A percentile compares a stretch with the other conserved stretches of the same genome.
Conservation (phyloP, 2,329 filamentous ascomycete species). For the Phymatotrichopsis omnivora region DNA sequence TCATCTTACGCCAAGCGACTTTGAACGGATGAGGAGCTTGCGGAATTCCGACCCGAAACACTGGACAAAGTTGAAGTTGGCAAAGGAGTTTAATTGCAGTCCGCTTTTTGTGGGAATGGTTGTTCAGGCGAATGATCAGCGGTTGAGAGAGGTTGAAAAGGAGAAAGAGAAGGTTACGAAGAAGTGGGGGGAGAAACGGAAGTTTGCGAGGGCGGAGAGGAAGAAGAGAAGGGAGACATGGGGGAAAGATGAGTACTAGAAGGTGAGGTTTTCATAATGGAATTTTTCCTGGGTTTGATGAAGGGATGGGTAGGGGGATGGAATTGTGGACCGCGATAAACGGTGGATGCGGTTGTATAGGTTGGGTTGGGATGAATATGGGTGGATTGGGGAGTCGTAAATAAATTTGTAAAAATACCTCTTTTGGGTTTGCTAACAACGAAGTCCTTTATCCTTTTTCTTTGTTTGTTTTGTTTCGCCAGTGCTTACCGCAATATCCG, state of each 20-base stretch:
- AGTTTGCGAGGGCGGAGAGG: slow-evolving; percentile 51
- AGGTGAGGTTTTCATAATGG: too few relatives aligned
- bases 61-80: slow-evolving; percentile 51
- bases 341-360: too few relatives aligned
- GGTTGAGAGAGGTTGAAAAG: slow-evolving; percentile 41
- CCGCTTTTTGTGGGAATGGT: slow-evolving; percentile 53
- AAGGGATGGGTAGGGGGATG: too few relatives aligned
- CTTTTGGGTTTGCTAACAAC: too few relatives aligned
- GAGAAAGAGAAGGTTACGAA: slow-evolving; percentile 46
- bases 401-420: too few relatives aligned
- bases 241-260: slow-evolving; percentile 42
- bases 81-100: slow-evolving; percentile 53
- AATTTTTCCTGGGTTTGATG: too few relatives aligned
- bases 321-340: too few relatives aligned
- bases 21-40: slow-evolving; percentile 50
- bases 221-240: slow-evolving; percentile 50
- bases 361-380: too few relatives aligned
- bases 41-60: slow-evolving; percentile 45
- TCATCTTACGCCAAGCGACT: slow-evolving; percentile 47
- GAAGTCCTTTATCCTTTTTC: too few relatives aligned
- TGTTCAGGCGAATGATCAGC: slow-evolving; percentile 43
- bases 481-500: too few relatives aligned
- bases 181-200: slow-evolving; percentile 51
- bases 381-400: too few relatives aligned
- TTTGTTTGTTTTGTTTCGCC: too few relatives aligned